Evolutionary conservation across 2,329 filamentous ascomycete species (phyloP), one percentile per base, ranked within the genome.

Genomic region (Aspergillus terreus): DNA sequence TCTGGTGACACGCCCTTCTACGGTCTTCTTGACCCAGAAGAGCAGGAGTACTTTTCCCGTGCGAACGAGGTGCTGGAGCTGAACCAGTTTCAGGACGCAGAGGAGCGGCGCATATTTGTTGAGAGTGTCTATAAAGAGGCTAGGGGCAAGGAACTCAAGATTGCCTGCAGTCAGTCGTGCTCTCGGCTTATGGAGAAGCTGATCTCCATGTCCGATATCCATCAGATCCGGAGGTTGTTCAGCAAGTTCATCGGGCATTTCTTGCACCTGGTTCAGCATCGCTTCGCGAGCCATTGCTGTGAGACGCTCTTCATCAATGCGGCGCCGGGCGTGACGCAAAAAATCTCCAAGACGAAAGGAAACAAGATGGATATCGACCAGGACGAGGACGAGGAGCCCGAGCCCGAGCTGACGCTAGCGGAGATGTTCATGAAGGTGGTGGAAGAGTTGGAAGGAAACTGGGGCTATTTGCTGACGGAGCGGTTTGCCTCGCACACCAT

Each of bases 241-340:
- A 82, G 83, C 58, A 90, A 88, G 42, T 96, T 97, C 69, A 85
- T 79, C 17, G 86, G 87, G 32, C 89, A 97, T 71, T 95, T 97
- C 71, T 77, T 92, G 52, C 87, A 92, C 62, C 81, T 99, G 25
- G 85, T 96, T 47, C 92, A 95, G 68, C 94, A 99, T 73, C 87
- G 94, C 15, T 99, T 99, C 65, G 94, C 94, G 4, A 95, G 92
- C 54, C 94, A 99, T 76, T 97, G 92, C 73, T 96, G 92, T 69
- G 94, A 99, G 74, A 90, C 90, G 23, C 80, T 99, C 30, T 97
- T 99, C 70, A 78, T 92, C 45, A 84, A 88, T 58, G 87, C 89
- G 1, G 92, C 92, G 0, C 86, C 88, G 1, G 75, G 87, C 10
- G 88, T 96, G 35, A 87, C 87, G 12, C 78, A 86, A 55, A 92